Evolutionary conservation across 208 protist species (phyloP).

Genomic region (Trichomonas tenax): DNA sequence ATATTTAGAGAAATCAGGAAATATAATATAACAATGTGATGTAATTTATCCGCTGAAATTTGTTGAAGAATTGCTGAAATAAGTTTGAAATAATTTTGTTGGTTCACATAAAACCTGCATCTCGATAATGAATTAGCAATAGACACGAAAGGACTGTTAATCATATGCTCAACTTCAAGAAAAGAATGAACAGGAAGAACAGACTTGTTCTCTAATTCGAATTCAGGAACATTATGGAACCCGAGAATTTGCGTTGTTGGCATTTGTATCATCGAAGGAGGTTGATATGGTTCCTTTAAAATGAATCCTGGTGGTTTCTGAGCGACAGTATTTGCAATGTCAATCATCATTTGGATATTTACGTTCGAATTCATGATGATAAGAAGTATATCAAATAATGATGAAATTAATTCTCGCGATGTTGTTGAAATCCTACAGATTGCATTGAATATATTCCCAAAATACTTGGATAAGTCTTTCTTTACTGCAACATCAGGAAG

Average conservation of each 20-base stretch:
- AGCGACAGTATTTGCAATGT: not conserved
- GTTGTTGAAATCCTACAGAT: not conserved
- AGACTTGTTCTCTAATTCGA: not conserved
- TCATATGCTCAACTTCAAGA: not conserved
- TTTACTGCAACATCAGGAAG: not conserved
- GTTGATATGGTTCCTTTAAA: not conserved
- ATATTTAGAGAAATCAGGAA: not conserved
- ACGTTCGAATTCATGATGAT: not conserved
- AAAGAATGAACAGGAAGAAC: not conserved
- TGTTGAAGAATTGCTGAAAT: not conserved
- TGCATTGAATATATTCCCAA: not conserved
- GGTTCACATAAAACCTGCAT: not conserved
- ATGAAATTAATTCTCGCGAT: not conserved
- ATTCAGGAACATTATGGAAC: not conserved
- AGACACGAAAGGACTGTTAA: not conserved
- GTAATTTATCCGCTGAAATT: not conserved
- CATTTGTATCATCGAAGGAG: not conserved
- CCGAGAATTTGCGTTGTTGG: not conserved
- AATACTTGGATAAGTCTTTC: not conserved
- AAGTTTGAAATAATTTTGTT: not conserved
- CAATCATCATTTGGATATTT: not conserved
- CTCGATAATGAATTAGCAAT: not conserved
- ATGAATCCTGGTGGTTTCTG: not conserved
- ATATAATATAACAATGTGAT: not conserved
- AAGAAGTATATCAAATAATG: not conserved